Evolutionary conservation across 2,329 filamentous ascomycete species (phyloP).

Genomic region (Neopestalotiopsis sp.): DNA sequence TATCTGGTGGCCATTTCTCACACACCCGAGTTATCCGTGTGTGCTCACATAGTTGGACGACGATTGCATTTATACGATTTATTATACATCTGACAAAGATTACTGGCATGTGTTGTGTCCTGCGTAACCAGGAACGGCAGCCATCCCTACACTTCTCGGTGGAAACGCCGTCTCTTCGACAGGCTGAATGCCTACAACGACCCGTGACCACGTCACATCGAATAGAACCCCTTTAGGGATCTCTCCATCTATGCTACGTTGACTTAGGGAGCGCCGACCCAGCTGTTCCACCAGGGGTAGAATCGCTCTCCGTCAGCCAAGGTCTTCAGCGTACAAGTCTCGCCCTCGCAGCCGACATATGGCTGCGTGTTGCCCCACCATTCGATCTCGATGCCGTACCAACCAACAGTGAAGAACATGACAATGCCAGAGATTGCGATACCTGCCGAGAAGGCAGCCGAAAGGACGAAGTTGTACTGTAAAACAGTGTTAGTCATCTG

Average conservation of each 20-base stretch:
- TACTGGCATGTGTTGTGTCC: not conserved
- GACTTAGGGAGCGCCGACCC: constrained; percentile 7
- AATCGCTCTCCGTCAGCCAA: constrained; percentile 12
- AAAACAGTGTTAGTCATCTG: not conserved
- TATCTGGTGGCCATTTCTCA: too few species aligned
- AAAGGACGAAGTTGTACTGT: constrained; percentile 59
- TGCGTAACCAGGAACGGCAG: not conserved
- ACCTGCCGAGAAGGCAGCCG: constrained; percentile 54
- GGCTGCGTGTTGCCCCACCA: constrained; percentile 36
- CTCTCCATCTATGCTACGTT: not conserved
- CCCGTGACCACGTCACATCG: not conserved
- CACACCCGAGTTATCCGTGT: not conserved
- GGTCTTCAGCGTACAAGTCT: constrained; percentile 9
- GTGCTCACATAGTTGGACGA: not conserved
- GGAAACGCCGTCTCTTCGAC: not conserved
- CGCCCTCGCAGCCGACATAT: constrained; percentile 17
- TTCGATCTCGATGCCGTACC: constrained; percentile 44
- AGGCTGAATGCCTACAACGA: not conserved
- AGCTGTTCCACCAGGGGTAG: constrained; percentile 17
- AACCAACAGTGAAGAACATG: constrained; percentile 59
- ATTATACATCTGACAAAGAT: not conserved
- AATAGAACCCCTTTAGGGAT: too few species aligned
- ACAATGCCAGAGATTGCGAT: constrained; percentile 56
- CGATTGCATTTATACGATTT: not conserved
- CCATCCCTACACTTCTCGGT: not conserved